Conservation (phyloP, 1,139 yeast species). For the Arxiozyma slooffiae region DNA sequence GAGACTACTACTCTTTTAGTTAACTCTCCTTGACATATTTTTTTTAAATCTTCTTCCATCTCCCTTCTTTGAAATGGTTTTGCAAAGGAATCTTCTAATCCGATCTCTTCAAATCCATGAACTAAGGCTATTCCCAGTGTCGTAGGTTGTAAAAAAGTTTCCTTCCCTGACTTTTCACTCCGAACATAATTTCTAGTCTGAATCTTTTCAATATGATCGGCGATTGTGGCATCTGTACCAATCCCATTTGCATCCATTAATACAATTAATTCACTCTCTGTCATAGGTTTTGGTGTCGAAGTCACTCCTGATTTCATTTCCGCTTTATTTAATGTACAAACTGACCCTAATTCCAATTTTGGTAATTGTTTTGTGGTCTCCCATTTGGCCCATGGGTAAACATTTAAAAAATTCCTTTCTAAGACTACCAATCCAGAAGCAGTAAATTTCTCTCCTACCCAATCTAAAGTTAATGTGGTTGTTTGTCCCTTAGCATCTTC, state of each 20-base stretch:
- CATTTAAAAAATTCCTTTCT: conserved; percentile 67
- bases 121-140: conserved; percentile 78
- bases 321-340: conserved; percentile 43
- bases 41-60: conserved; percentile 57
- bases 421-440: conserved; percentile 65
- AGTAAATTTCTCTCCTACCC: conserved; percentile 69
- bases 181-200: conserved; percentile 55
- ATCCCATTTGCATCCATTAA: conserved; percentile 96
- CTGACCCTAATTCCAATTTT: conserved; percentile 46
- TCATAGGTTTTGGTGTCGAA: conserved; percentile 68
- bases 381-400: conserved; percentile 78
- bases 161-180: conserved; percentile 36
- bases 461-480: conserved; percentile 52
- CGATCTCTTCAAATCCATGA: conserved; percentile 77
- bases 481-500: conserved; percentile 75
- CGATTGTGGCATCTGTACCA: conserved; percentile 98
- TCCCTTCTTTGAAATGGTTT: conserved; percentile 81
- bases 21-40: conserved; percentile 57
- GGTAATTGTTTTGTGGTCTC: conserved; percentile 61
- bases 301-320: conserved; percentile 68
- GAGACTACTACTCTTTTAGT: conserved; percentile 47
- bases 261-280: conserved; percentile 86
- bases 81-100: conserved; percentile 65
- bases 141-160: conserved; percentile 58
- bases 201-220: conserved; percentile 88